Evolutionary conservation across 257 asterid species (phyloP), one percentile per base, ranked within the genome.

Genomic region (Jacaranda copaia): DNA sequence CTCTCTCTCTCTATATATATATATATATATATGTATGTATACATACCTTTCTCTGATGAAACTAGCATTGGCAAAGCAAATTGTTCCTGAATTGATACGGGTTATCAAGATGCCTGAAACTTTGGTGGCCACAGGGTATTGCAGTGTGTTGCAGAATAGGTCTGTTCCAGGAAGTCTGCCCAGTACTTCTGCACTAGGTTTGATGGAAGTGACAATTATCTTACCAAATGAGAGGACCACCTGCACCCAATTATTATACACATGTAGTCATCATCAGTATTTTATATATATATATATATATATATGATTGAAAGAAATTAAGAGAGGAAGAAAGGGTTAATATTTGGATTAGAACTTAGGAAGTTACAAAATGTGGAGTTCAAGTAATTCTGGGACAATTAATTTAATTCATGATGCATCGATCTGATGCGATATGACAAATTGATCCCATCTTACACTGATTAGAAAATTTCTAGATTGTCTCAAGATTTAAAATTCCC

Each of bases 61-160:
- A 80, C 76, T 88, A 46, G 96, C 95, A 69, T 93, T 93, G 58
- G 97, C 98, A 63, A 93, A 93, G 82, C 97, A 91, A 43, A 93
- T 74, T 0, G 97, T 90, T 7, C 84, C 88, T 2, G 96, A 85
- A 75, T 84, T 87, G 8, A 93, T 81, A 42, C 93, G 87, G 11
- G 86, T 73, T 0, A 91, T 82, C 48, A 91, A 78, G 62, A 91
- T 65, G 49, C 97, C 98, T 1, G 91, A 51, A 16, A 84, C 11
- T 78, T 83, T 83, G 40, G 61, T 69, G 6, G 96, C 96, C 60
- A 82, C 61, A 0, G 98, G 95, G 78, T 84, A 93, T 55, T 93
- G 96, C 68, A 76, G 5, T 0, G 79, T 66, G 81, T 84, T 84
- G 81, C 96, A 87, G 73, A 86, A 93, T 36, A 79, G 65, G 43